Evolutionary conservation across 148 eudicot genomes (phyloP), one percentile per base, ranked within the genome.

Genomic region (Rheum nobile): DNA sequence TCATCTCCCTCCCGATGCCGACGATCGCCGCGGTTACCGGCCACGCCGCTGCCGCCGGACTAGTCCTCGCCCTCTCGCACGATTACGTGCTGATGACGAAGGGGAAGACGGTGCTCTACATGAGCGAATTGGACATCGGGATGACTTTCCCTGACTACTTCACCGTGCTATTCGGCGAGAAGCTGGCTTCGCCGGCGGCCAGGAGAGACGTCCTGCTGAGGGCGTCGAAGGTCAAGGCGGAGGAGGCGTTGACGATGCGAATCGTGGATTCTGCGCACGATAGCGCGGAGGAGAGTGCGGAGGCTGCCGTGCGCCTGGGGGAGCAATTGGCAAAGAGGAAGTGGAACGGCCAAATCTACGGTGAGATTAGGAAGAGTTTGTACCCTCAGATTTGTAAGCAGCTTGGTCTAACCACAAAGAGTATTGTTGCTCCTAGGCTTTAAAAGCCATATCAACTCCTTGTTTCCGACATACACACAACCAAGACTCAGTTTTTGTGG

Each of bases 81-180:
- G 75, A 77, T 57, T 77, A 77, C 42, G 70, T 77, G 28, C 37
- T 76, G 37, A 77, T 77, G 79, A 55, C 55, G 32, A 77, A 55
- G 41, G 75, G 72, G 8, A 71, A 8, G 14, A 12, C 69, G n/a
- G 52, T 77, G 10, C 16, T 77, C 24, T 77, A 77, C 54, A 77
- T 77, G 79, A 77, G 79, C 69, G 91, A 88, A 75, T 47, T 88
- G 75, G 89, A 88, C 43, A 78, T 84, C 39, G 91, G 91, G 8
- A 78, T 85, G 83, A 85, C 87, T 0, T 35, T 85, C 19, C 88
- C 88, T 14, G 88, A 83, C 32, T 84, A 88, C 34, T 85, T 85
- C 78, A 80, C 61, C 28, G 83, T 80, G 16, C 2, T 85, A 76
- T 47, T 88, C 14, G 59, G 82, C 21, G 77, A 82, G 8, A 88